Evolutionary conservation across 2,329 filamentous ascomycete species (phyloP).

Genomic region (Teratosphaeria nubilosa): DNA sequence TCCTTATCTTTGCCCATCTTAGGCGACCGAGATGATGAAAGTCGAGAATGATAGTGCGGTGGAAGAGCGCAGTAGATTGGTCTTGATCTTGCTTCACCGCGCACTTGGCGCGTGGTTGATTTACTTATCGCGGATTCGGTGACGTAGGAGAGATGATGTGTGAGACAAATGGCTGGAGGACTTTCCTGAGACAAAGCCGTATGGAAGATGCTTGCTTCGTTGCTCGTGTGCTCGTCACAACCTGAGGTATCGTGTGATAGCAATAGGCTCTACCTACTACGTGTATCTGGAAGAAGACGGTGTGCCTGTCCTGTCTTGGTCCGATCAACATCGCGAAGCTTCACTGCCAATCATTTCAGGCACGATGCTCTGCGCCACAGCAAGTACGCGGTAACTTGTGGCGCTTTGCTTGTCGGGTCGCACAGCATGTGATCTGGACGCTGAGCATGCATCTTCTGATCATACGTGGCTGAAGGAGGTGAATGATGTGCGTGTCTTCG

Average conservation of each 20-base stretch:
- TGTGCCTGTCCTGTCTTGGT: neutral
- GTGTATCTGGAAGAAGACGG: neutral
- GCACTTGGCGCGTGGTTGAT: neutral
- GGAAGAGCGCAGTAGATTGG: neutral
- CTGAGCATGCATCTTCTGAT: neutral
- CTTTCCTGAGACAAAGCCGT: neutral
- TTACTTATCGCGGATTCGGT: neutral
- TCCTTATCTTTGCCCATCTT: conserved; percentile 2
- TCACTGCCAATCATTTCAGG: neutral
- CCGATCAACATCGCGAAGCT: neutral
- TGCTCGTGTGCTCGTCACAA: neutral
- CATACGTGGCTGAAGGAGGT: neutral
- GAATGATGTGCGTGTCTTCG: no score
- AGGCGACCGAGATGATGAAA: neutral
- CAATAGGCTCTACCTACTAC: neutral
- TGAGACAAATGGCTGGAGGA: neutral
- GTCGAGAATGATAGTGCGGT: neutral
- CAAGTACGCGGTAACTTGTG: neutral
- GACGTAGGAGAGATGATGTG: neutral
- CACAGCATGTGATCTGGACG: neutral
- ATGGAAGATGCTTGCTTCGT: neutral
- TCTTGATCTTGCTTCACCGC: neutral
- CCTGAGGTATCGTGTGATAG: neutral
- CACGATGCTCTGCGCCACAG: neutral
- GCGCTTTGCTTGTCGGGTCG: neutral